Evolutionary conservation across 2,329 filamentous ascomycete genomes (phyloP).

Genomic region (Pyrenophora seminiperda): DNA sequence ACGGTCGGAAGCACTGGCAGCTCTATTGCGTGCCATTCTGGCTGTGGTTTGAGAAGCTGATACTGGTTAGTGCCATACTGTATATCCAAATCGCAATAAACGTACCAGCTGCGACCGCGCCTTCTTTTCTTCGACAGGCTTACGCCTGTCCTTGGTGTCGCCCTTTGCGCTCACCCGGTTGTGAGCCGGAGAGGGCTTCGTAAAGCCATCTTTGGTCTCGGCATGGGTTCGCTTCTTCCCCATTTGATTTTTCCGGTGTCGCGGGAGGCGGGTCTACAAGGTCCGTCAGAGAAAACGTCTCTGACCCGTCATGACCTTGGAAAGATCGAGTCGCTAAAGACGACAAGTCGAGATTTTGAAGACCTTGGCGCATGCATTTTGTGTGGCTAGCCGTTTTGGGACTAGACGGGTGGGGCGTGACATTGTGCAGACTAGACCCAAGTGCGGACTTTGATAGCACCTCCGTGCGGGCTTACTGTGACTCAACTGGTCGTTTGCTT

Average conservation of each 20-base stretch:
- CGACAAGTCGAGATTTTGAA: slow-evolving; percentile 16
- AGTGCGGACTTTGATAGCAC: slow-evolving; percentile 23
- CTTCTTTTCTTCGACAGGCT: slow-evolving; percentile 39
- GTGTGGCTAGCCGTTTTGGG: slow-evolving; percentile 24
- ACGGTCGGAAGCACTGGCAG: slow-evolving; percentile 59
- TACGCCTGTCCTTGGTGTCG: slow-evolving; percentile 40
- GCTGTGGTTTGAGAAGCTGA: slow-evolving; percentile 64
- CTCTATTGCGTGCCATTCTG: slow-evolving; percentile 69
- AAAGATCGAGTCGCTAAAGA: slow-evolving; percentile 21
- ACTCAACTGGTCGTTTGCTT: slow-evolving; percentile 28
- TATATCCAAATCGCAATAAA: neutral
- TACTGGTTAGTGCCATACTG: slow-evolving; percentile 24
- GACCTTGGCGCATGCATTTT: slow-evolving; percentile 24
- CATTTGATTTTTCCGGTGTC: slow-evolving; percentile 44
- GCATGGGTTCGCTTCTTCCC: slow-evolving; percentile 50
- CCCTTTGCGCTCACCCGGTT: slow-evolving; percentile 35
- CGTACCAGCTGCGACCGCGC: slow-evolving; percentile 42
- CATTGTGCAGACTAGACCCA: slow-evolving; percentile 15
- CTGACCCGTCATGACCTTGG: slow-evolving; percentile 46
- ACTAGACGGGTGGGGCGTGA: slow-evolving; percentile 21
- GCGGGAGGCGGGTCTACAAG: slow-evolving; percentile 36
- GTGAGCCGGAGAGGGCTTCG: slow-evolving; percentile 44
- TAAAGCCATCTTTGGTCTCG: slow-evolving; percentile 49
- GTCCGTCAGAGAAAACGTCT: slow-evolving; percentile 46
- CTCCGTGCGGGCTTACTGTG: slow-evolving; percentile 26